Evolutionary conservation across 176 grass and related monocot species (phyloP).

Genomic region (Carex kokanica): DNA sequence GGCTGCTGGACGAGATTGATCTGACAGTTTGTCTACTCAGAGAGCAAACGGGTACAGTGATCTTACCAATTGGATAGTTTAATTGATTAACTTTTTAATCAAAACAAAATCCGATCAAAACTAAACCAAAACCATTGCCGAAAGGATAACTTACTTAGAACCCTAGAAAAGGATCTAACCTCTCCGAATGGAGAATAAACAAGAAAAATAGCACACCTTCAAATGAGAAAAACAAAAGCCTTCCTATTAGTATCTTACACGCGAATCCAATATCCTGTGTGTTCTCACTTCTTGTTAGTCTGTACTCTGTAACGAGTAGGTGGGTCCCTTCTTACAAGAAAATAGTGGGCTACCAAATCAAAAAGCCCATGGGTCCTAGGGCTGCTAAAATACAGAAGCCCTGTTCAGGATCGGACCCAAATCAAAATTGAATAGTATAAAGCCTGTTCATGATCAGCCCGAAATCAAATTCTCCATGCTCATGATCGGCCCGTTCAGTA

Average conservation of each 20-base stretch:
- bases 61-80: not conserved
- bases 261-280: not conserved
- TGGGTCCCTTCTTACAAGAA: too few relatives aligned
- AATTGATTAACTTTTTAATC: not conserved
- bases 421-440: too few relatives aligned
- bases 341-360: too few relatives aligned
- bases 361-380: too few relatives aligned
- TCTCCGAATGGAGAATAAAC: not conserved
- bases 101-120: not conserved
- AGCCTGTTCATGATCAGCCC: too few relatives aligned
- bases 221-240: not conserved
- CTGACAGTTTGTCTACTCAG: not conserved
- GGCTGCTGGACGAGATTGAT: not conserved
- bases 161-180: not conserved
- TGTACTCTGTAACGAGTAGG: too few relatives aligned
- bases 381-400: too few relatives aligned
- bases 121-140: not conserved
- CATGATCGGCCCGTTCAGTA: too few relatives aligned
- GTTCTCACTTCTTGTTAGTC: too few relatives aligned
- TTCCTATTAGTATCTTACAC: not conserved
- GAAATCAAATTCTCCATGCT: too few relatives aligned
- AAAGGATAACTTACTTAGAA: not conserved
- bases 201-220: not conserved
- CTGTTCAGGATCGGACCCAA: too few relatives aligned
- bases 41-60: not conserved